phyloP scores from a whole-genome alignment of 1,284 basidiomycete genomes.

The Phenoliferia sp. region DNA sequence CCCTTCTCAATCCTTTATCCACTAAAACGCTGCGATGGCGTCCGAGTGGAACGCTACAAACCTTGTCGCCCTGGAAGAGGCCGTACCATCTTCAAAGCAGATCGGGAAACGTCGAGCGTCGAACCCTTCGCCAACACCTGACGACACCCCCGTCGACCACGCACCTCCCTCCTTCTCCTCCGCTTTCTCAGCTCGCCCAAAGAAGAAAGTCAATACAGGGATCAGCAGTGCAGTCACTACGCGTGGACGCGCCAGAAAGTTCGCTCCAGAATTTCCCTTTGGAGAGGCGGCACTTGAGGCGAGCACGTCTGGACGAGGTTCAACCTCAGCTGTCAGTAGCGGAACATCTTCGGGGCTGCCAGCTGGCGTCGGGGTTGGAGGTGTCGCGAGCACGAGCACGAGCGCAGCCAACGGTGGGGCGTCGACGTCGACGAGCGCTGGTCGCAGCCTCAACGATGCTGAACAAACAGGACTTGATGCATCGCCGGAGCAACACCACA shows the following conservation, averaged over 20 bases:
- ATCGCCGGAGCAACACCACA: neutral
- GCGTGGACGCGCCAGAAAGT: neutral
- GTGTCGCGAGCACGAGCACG: neutral
- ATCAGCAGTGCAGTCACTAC: neutral
- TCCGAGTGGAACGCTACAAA: too few species aligned
- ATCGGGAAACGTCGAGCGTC: too few species aligned
- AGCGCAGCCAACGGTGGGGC: neutral
- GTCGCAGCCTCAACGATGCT: neutral
- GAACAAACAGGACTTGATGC: neutral
- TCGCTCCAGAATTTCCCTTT: neutral
- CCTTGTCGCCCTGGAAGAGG: too few species aligned
- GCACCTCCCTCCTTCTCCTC: neutral
- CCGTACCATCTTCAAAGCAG: too few species aligned
- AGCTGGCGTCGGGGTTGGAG: too few species aligned
- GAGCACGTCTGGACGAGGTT: neutral
- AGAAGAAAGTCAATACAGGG: neutral
- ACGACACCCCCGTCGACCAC: too few species aligned
- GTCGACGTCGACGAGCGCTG: neutral
- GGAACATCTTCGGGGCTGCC: too few species aligned
- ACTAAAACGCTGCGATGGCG: too few species aligned
- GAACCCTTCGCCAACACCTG: too few species aligned
- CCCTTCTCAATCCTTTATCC: too few species aligned
- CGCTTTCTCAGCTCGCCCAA: neutral
- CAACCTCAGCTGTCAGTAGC: neutral
- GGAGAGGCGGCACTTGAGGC: neutral